Evolutionary conservation across 2,329 filamentous ascomycete genomes (phyloP), one percentile per base, ranked within the genome.

Genomic region (Fusarium odoratissimum): DNA sequence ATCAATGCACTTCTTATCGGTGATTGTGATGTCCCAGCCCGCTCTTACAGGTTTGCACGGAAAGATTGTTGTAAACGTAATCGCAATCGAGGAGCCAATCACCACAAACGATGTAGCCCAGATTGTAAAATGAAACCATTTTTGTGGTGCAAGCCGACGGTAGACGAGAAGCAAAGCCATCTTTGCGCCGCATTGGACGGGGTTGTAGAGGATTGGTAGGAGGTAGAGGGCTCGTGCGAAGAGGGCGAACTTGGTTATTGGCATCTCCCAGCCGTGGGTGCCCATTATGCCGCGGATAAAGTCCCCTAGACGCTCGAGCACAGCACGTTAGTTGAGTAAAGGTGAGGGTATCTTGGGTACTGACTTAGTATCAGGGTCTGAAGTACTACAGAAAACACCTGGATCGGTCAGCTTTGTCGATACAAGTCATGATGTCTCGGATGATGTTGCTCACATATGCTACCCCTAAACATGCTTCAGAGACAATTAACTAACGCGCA

Each of bases 201-300:
- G 64, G 19, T 70, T 70, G 59, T 70, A 69, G 38, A 70, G 64
- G 42, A 70, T 70, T 35, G 67, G 67, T 11, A 62, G 51, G 16
- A 54, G 51, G 30, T 64, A 64, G 3, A 54, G 19, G 6, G 42
- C 63, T 25, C 55, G 51, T 30, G 58, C 58, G 51, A 64, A 72
- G 14, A 49, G 21, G 28, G 45, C 57, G 30, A 45, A 64, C 8
- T 64, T 65, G 13, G 64, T 57, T 37, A 72, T 45, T 19, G 69
- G 64, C 64, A 72, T 72, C 38, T 72, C 69, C 69, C 69, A 72
- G 5, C 35, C 60, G 31, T 72, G 68, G 9, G 69, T 71, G 7
- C 69, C 69, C 30, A 71, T 72, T 30, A 71, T 42, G 10, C 64
- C 64, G 5, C 38, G 48, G 21, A 40, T 45, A 35, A 72, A 71